Evolutionary conservation across 2,329 filamentous ascomycete genomes (phyloP).

Genomic region (Nothophaeocryptopus gaeumannii): DNA sequence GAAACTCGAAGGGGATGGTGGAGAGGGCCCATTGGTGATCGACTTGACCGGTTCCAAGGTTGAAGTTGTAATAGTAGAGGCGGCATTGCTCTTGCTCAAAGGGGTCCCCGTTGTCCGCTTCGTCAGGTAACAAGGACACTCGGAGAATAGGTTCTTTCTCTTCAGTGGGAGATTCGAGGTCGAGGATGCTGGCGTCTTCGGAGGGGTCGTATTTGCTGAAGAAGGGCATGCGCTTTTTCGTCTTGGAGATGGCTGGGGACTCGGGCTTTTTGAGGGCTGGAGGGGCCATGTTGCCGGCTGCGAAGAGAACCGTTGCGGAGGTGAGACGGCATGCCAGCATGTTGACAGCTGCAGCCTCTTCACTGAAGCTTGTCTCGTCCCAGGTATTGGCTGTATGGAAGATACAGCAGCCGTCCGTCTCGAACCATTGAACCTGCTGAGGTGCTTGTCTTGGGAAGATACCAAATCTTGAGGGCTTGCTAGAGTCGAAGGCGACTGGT

Average conservation of each 20-base stretch:
- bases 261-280: slow-evolving; percentile 37
- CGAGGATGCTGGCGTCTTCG: slow-evolving; percentile 23
- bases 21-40: slow-evolving; percentile 63
- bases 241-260: slow-evolving; percentile 33
- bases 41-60: slow-evolving; percentile 46
- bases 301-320: slow-evolving; percentile 63
- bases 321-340: slow-evolving; percentile 66
- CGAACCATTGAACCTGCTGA: slow-evolving; percentile 61
- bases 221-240: slow-evolving; percentile 43
- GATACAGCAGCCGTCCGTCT: slow-evolving; percentile 65
- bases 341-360: slow-evolving; percentile 51
- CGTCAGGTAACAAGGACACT: slow-evolving; percentile 9
- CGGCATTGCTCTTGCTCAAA: slow-evolving; percentile 64
- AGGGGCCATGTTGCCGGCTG: slow-evolving; percentile 59
- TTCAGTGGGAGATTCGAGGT: slow-evolving; percentile 29
- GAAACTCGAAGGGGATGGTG: slow-evolving; percentile 67
- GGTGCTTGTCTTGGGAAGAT: slow-evolving; percentile 64
- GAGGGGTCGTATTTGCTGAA: slow-evolving; percentile 46
- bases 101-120: slow-evolving; percentile 15
- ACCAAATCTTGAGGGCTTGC: slow-evolving; percentile 60
- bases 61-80: slow-evolving; percentile 67
- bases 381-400: slow-evolving; percentile 72
- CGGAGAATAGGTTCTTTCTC: slow-evolving; percentile 31
- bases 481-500: slow-evolving; percentile 59
- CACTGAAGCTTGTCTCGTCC: slow-evolving; percentile 48